These are phyloP conservation scores for Melaleuca alternifolia DNA, from an alignment of 345 rosid species.

Conservation along the genomic window DNA sequence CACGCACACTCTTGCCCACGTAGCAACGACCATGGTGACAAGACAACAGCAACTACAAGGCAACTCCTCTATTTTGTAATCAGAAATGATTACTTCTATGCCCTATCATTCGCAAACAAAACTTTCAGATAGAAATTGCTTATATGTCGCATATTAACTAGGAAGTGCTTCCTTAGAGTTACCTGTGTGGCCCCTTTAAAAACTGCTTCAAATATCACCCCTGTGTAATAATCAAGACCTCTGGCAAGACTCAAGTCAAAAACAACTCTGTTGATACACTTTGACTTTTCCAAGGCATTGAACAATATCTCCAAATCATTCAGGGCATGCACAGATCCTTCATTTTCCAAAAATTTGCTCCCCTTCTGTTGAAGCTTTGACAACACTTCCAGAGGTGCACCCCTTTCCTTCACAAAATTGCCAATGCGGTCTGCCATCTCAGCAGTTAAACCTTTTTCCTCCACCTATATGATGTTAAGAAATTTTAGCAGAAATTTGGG, in stretches of 20 bases:
- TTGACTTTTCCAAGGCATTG: conserved; percentile 71
- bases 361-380: conserved; percentile 50
- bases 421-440: conserved; percentile 80
- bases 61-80: not conserved
- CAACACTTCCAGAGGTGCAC: conserved; percentile 51
- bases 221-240: conserved; percentile 98
- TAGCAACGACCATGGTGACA: not conserved
- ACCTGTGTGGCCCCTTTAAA: conserved; percentile 82
- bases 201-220: conserved; percentile 88
- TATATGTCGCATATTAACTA: not conserved
- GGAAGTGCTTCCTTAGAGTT: not conserved
- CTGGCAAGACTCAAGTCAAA: conserved; percentile 97
- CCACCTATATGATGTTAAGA: conserved; percentile 33
- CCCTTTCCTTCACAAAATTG: conserved; percentile 67
- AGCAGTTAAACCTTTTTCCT: conserved; percentile 67
- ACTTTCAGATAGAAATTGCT: not conserved
- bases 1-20: not conserved
- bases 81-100: not conserved
- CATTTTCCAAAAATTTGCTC: conserved; percentile 45
- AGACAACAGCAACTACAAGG: not conserved
- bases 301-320: conserved; percentile 69
- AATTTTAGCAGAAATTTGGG: not conserved
- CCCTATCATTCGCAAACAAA: not conserved
- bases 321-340: conserved; percentile 55
- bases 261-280: conserved; percentile 64